A percentile compares a stretch with the other conserved stretches of the same genome.
Conservation (phyloP, 345 rosid genomes). For the Syzygium aromaticum region DNA sequence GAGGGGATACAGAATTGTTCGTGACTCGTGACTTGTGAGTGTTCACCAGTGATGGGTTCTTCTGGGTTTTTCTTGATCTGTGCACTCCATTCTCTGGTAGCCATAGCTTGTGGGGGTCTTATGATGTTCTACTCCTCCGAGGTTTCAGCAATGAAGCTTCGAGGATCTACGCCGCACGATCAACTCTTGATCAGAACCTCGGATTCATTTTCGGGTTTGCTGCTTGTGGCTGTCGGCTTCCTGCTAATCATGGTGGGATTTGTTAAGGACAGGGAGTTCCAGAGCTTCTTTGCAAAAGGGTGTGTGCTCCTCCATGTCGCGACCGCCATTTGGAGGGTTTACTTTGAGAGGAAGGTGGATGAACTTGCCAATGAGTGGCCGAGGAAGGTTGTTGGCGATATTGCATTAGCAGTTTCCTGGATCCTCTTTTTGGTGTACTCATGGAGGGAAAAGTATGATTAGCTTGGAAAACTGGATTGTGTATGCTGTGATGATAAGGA, state of each 20-base stretch:
- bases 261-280: conserved; percentile 70
- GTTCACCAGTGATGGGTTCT: conserved; percentile 18
- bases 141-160: conserved; percentile 54
- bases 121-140: conserved; percentile 81
- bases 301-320: conserved; percentile 61
- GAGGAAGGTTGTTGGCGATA: conserved; percentile 64
- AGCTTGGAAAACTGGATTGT: neutral
- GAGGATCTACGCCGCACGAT: conserved; percentile 88
- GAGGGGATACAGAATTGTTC: neutral
- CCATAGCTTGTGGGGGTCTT: conserved; percentile 57
- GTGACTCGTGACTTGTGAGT: neutral
- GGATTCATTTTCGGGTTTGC: conserved; percentile 87
- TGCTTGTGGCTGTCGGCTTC: conserved; percentile 63
- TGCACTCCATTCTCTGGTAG: conserved; percentile 64
- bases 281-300: conserved; percentile 76
- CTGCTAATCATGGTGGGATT: conserved; percentile 80
- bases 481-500: neutral
- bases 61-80: conserved; percentile 44
- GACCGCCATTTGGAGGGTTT: conserved; percentile 71
- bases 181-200: conserved; percentile 82
- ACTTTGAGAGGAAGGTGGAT: conserved; percentile 58
- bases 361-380: conserved; percentile 62
- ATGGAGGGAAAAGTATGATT: conserved; percentile 96
- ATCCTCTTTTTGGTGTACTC: conserved; percentile 70
- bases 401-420: conserved; percentile 73